These are phyloP conservation scores for Psidium friedrichsthalianum DNA, from an alignment of 345 rosid genomes.

Conservation along the genomic window DNA sequence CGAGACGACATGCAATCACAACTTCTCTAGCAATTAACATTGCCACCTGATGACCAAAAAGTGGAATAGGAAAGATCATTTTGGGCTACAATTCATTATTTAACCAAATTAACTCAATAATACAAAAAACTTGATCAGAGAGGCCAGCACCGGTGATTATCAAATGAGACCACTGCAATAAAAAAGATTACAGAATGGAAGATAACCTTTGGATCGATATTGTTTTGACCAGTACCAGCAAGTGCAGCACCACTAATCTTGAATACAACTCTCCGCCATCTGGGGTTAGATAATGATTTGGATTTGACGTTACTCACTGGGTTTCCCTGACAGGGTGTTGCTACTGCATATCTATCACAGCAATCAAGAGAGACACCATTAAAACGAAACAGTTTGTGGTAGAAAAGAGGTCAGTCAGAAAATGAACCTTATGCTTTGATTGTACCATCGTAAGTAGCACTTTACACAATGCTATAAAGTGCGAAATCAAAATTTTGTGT, in stretches of 20 bases:
- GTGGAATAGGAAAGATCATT: background rate
- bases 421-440: background rate
- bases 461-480: background rate
- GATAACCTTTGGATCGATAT: slow-evolving; percentile 72
- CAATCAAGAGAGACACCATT: background rate
- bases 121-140: background rate
- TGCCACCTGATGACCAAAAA: slow-evolving; percentile 39
- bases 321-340: slow-evolving; percentile 32
- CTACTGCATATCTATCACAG: slow-evolving; percentile 30
- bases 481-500: background rate
- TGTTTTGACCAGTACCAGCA: slow-evolving; percentile 59
- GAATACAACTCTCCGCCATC: slow-evolving; percentile 84
- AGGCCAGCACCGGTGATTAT: background rate
- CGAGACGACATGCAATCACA: slow-evolving; percentile 56
- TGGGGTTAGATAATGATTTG: slow-evolving; percentile 40
- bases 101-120: background rate
- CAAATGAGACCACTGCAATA: background rate
- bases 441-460: background rate
- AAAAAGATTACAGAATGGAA: background rate
- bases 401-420: background rate
- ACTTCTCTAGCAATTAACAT: slow-evolving; percentile 77
- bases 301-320: slow-evolving; percentile 36
- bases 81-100: background rate
- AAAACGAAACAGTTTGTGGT: background rate
- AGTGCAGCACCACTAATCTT: slow-evolving; percentile 86